A percentile compares a stretch with the other conserved stretches of the same genome.
Evolutionary conservation across 2,329 filamentous ascomycete genomes (phyloP).

Genomic region (Acrodontium crateriforme): DNA sequence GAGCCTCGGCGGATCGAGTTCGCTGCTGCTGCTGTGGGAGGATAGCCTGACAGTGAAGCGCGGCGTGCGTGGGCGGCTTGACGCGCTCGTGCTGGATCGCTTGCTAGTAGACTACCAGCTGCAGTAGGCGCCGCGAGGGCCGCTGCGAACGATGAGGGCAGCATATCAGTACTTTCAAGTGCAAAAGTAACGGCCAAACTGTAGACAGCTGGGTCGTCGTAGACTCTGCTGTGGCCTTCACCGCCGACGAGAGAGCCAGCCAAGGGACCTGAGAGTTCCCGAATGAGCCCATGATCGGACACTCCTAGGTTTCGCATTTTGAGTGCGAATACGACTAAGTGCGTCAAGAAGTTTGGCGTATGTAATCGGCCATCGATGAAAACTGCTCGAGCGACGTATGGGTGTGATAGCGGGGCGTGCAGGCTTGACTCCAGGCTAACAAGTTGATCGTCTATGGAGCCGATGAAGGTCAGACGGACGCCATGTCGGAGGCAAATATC

Average conservation of each 20-base stretch:
- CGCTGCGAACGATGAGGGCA: constrained; percentile 2
- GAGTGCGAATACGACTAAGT: constrained; percentile 82
- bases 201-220: constrained; percentile 80
- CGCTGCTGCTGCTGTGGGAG: constrained; percentile 16
- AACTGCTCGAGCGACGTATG: constrained; percentile 88
- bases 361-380: constrained; percentile 91
- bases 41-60: constrained; percentile 15
- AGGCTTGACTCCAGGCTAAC: constrained; percentile 89
- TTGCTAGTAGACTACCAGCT: constrained; percentile 1
- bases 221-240: constrained; percentile 84
- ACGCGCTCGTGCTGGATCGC: constrained; percentile 8
- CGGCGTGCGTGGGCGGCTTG: constrained; percentile 5
- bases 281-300: constrained; percentile 82
- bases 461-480: constrained; percentile 72
- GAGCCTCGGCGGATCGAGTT: constrained; percentile 22
- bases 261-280: constrained; percentile 75
- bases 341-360: constrained; percentile 83
- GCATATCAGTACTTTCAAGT: constrained; percentile 31
- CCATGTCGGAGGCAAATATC: constrained; percentile 63
- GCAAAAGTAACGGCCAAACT: constrained; percentile 39
- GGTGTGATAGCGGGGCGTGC: constrained; percentile 73
- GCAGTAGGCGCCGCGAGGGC: neutral
- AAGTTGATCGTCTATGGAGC: constrained; percentile 92
- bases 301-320: constrained; percentile 90
- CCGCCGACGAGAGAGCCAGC: constrained; percentile 85